These are phyloP conservation scores for Fusarium subglutinans DNA, from an alignment of 2,329 filamentous ascomycete genomes.

Conservation along the genomic window DNA sequence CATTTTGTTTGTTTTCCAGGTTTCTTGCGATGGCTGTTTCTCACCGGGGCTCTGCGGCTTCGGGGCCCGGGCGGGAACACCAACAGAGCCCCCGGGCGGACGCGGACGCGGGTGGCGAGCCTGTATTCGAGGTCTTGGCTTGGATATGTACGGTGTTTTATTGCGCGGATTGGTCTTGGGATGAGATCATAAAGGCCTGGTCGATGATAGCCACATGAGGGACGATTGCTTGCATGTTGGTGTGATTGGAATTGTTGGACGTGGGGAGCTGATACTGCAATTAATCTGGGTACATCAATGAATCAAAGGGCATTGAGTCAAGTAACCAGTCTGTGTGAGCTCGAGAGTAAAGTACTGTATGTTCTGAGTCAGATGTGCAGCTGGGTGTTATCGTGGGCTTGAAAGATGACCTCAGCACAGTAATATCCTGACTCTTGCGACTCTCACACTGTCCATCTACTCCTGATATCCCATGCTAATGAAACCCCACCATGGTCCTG, in stretches of 20 bases:
- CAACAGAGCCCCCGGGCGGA: background rate
- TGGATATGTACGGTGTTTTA: background rate
- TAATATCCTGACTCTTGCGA: background rate
- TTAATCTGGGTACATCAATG: constrained; percentile 28
- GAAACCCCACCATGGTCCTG: constrained; percentile 27
- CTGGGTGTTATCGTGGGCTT: no score
- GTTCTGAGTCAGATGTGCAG: constrained; percentile 24
- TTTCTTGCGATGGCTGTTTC: background rate
- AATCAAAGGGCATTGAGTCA: constrained; percentile 18
- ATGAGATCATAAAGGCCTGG: constrained; percentile 21
- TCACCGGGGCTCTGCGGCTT: constrained; percentile 30
- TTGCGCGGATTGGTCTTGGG: background rate
- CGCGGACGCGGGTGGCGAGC: constrained; percentile 28
- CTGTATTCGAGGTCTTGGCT: constrained; percentile 4
- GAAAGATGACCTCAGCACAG: constrained; percentile 6
- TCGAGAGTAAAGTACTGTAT: constrained; percentile 25
- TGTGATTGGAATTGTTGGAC: constrained; percentile 36
- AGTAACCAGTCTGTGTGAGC: constrained; percentile 21
- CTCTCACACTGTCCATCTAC: constrained; percentile 8
- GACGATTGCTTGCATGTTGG: constrained; percentile 4
- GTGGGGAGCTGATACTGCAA: constrained; percentile 21
- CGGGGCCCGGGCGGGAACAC: constrained; percentile 34
- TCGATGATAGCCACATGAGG: background rate
- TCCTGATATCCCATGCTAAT: constrained; percentile 16
- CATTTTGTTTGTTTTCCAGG: background rate